Conservation (phyloP, 441 rosid species). For the Raphanus hybrid region DNA sequence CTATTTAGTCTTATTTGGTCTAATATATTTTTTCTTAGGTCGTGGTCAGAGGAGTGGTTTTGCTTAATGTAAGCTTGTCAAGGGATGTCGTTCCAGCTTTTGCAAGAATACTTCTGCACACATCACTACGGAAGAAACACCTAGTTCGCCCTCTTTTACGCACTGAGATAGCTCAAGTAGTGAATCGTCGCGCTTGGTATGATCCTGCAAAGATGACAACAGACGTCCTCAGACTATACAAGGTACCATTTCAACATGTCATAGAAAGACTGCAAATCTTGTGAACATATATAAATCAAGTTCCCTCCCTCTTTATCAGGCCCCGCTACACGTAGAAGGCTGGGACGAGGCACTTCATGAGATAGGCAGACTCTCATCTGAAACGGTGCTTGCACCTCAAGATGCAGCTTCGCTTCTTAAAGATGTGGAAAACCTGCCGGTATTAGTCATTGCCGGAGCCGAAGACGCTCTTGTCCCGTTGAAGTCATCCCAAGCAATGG, state of each 20-base stretch:
- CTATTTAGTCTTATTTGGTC: background rate
- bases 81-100: slow-evolving; percentile 95
- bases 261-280: background rate
- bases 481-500: slow-evolving; percentile 6
- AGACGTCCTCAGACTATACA: slow-evolving; percentile 83
- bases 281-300: background rate
- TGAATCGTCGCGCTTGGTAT: slow-evolving; percentile 93
- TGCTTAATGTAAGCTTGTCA: slow-evolving; percentile 83
- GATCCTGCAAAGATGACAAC: slow-evolving; percentile 83
- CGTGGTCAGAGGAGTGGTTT: slow-evolving; percentile 58
- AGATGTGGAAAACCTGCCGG: background rate
- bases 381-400: slow-evolving; percentile 1
- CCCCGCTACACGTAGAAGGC: background rate
- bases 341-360: slow-evolving; percentile 5
- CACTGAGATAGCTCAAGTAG: slow-evolving; percentile 92
- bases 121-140: slow-evolving; percentile 93
- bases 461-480: background rate
- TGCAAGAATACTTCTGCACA: slow-evolving; percentile 88
- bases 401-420: background rate
- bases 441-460: background rate
- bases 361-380: slow-evolving; percentile 6
- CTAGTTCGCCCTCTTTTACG: slow-evolving; percentile 88
- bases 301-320: slow-evolving; percentile 8
- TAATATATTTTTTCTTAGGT: background rate
- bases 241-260: slow-evolving; percentile 52